Evolutionary conservation across 2,329 filamentous ascomycete genomes (phyloP).

Genomic region (Trichoderma citrinoviride): DNA sequence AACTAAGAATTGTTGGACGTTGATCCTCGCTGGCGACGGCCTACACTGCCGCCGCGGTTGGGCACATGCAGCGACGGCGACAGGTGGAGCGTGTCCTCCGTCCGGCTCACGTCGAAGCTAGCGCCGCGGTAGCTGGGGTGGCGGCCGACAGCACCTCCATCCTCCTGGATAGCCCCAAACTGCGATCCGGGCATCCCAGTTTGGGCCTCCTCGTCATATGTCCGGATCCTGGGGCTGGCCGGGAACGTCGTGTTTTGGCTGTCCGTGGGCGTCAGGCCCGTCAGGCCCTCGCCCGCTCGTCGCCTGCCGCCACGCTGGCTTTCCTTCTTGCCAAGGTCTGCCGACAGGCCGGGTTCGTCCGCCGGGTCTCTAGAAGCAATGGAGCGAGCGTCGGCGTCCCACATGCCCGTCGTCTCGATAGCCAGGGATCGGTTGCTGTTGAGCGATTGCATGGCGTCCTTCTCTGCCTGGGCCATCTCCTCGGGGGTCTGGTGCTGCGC

Average conservation of each 20-base stretch:
- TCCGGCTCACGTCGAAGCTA: conserved; percentile 21
- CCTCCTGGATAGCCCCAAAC: conserved; percentile 32
- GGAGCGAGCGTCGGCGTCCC: conserved; percentile 25
- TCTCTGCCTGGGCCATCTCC: conserved; percentile 39
- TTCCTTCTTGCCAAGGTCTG: conserved; percentile 41
- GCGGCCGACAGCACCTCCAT: conserved; percentile 10
- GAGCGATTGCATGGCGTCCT: conserved; percentile 45
- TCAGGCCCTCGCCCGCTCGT: conserved; percentile 47
- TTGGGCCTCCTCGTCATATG: conserved; percentile 46
- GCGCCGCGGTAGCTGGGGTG: conserved; percentile 17
- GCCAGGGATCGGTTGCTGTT: conserved; percentile 39
- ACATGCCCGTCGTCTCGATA: conserved; percentile 28
- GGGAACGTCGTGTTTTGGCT: conserved; percentile 29
- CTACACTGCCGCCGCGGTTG: conserved; percentile 22
- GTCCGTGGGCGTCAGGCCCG: conserved; percentile 34
- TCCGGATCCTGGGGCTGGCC: conserved; percentile 34
- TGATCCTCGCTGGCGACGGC: conserved; percentile 57
- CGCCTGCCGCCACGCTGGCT: conserved; percentile 51
- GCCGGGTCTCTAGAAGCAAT: conserved; percentile 30
- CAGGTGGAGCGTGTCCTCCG: conserved; percentile 22
- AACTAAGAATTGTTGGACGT: conserved; percentile 51
- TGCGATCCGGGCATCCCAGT: conserved; percentile 35
- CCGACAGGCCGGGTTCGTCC: conserved; percentile 36
- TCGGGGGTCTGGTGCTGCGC: conserved; percentile 30
- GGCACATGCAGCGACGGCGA: conserved; percentile 19